Conservation (phyloP, 306 rosid species). For the Astragalus membranaceus region DNA sequence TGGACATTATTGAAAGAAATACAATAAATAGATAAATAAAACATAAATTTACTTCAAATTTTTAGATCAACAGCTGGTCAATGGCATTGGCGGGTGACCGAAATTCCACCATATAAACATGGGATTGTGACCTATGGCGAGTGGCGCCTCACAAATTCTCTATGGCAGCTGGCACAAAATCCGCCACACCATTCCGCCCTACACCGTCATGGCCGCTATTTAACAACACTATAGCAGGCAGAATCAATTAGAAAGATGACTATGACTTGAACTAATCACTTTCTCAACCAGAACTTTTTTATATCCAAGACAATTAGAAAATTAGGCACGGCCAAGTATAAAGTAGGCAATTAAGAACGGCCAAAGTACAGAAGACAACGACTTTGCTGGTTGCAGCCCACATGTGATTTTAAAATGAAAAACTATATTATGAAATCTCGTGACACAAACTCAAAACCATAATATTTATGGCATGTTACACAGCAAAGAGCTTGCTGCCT, state of each 20-base stretch:
- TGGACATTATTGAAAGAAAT: neutral
- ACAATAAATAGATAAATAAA: neutral
- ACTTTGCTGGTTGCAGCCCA: neutral
- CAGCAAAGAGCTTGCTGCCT: neutral
- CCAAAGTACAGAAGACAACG: neutral
- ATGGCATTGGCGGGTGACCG: too few relatives aligned
- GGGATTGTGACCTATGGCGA: too few relatives aligned
- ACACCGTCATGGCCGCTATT: too few relatives aligned
- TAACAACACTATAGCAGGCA: too few relatives aligned
- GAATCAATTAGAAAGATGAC: neutral
- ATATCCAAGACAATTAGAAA: too few relatives aligned
- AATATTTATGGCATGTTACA: neutral
- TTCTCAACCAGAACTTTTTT: neutral
- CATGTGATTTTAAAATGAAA: neutral
- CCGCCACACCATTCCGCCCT: too few relatives aligned
- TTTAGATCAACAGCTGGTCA: neutral
- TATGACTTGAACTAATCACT: neutral
- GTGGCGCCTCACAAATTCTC: too few relatives aligned
- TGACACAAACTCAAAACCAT: neutral
- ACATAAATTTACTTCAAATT: neutral
- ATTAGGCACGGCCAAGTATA: neutral
- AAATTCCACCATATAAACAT: too few relatives aligned
- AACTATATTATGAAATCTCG: neutral
- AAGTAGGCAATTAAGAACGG: neutral
- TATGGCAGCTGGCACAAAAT: too few relatives aligned